Conservation (phyloP, 768 basidiomycete genomes). For the Porphyrellus cyaneotinctus region DNA sequence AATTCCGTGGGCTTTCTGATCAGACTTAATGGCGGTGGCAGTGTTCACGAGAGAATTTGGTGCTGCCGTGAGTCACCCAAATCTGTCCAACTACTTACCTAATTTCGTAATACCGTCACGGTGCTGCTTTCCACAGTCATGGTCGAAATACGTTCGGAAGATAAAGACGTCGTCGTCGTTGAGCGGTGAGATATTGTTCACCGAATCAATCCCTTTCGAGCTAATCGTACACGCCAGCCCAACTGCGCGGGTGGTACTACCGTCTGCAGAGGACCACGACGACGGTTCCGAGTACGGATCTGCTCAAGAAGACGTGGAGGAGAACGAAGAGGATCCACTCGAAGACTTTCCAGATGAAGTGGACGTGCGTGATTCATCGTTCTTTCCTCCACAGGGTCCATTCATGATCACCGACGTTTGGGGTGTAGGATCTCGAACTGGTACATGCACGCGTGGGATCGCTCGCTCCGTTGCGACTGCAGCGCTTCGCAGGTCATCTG, state of each 20-base stretch:
- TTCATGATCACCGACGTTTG: neutral
- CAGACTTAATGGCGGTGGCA: no score
- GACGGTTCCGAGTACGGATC: constrained; percentile 37
- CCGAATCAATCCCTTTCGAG: neutral
- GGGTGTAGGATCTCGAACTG: constrained; percentile 75
- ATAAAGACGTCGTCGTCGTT: constrained; percentile 23
- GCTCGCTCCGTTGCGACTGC: constrained; percentile 60
- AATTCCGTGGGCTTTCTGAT: neutral
- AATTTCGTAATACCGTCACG: constrained; percentile 1
- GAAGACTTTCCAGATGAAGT: constrained; percentile 81
- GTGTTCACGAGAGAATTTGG: no score
- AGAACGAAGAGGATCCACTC: constrained; percentile 62
- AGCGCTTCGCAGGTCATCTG: constrained; percentile 66
- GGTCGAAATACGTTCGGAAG: constrained; percentile 18
- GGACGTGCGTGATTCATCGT: constrained; percentile 47
- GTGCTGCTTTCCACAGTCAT: constrained; percentile 9
- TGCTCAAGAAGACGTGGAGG: constrained; percentile 39
- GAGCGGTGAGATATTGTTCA: constrained; percentile 18
- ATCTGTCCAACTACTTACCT: constrained; percentile 11
- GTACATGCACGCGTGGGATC: constrained; percentile 75
- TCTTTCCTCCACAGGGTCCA: neutral
- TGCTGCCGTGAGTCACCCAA: no score
- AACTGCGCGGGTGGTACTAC: constrained; percentile 47
- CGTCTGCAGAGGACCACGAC: constrained; percentile 29
- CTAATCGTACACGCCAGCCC: constrained; percentile 18